Percentiles rank a stretch among this genome's conserved stretches.
These are phyloP conservation scores for Craterostigma plantagineum DNA, from an alignment of 257 asterid genomes.

Conservation along the genomic window DNA sequence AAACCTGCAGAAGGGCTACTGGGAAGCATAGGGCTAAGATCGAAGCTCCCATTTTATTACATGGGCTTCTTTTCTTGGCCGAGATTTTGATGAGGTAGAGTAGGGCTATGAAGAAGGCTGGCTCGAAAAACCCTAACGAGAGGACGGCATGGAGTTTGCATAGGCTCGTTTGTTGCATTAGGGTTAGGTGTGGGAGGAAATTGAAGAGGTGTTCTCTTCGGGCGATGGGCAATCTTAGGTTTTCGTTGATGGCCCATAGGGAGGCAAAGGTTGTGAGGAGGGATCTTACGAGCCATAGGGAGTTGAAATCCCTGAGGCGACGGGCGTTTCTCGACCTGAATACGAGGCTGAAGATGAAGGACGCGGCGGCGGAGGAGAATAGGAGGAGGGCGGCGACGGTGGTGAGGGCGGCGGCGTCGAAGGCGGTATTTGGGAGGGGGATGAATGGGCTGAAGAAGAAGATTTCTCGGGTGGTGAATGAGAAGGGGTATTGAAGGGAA, in stretches of 20 bases:
- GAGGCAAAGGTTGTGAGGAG: slow-evolving; percentile 32
- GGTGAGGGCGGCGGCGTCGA: slow-evolving; percentile 25
- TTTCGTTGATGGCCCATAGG: slow-evolving; percentile 36
- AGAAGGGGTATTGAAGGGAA: no score
- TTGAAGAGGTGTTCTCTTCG: slow-evolving; percentile 17
- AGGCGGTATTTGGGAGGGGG: slow-evolving; percentile 15
- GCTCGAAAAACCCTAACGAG: slow-evolving; percentile 51
- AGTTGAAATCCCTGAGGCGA: slow-evolving; percentile 39
- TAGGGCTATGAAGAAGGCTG: slow-evolving; percentile 50
- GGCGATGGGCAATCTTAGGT: slow-evolving; percentile 27
- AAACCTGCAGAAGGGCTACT: slow-evolving; percentile 18
- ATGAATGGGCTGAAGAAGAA: slow-evolving; percentile 6
- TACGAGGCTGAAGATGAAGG: slow-evolving; percentile 27
- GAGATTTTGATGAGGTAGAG: slow-evolving; percentile 49
- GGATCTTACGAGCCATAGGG: slow-evolving; percentile 48
- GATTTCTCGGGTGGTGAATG: slow-evolving; percentile 3
- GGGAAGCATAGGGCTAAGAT: slow-evolving; percentile 20
- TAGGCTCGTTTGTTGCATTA: slow-evolving; percentile 24
- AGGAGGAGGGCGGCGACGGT: slow-evolving; percentile 21
- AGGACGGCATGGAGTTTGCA: slow-evolving; percentile 56
- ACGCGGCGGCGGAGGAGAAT: slow-evolving; percentile 27
- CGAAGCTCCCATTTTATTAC: neutral
- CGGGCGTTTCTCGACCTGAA: slow-evolving; percentile 25
- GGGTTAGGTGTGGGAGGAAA: slow-evolving; percentile 15
- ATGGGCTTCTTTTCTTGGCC: slow-evolving; percentile 19